Evolutionary conservation across 768 basidiomycete species (phyloP), one percentile per base, ranked within the genome.

Genomic region (Podaxis rugospora): DNA sequence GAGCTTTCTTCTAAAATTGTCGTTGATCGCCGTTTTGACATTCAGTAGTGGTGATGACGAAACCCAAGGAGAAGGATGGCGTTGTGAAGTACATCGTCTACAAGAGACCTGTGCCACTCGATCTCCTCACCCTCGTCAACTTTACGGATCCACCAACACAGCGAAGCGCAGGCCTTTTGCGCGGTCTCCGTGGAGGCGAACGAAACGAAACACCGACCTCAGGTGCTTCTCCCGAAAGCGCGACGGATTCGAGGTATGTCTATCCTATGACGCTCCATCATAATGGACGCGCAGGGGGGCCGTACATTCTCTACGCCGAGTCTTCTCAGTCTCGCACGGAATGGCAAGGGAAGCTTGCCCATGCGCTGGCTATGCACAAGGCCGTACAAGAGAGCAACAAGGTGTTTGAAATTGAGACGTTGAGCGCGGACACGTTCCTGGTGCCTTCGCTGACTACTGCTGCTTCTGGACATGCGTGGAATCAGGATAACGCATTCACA

Each of bases 371-470:
- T 7, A 68, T 96, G 63, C 85, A 95, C 23, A 87, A 85, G 67
- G 89, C 91, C 39, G 93, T 95, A 18, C 90, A 95, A 66, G 95
- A 98, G 66, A 86, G 88, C 32, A 94, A 93, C 74, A 94, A 93
- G 75, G 92, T 94, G n/a, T 97, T 98, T 67, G 95, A 95, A 74
- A 82, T 94, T 64, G 92, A 93, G 68, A 91, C 89, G 2, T 80
- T 97, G 44, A 95, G 94, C 69, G 80, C 83, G 18, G 92, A 95
- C 66, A 94, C 93, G 0, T 97, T 97, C 80, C 76, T 86, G 58
- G 81, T 92, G 0, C 89, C 91, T 0, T 81, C 85, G 0, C 75
- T 86, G 61, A 76, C 80, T 14, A 75, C 78, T 28, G 77, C 75
- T n/a, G 70, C 76, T 0, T 67, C 69, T 36, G 66, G 78, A 11